These are phyloP conservation scores for Glonium stellatum DNA, from an alignment of 495 filamentous ascomycete species.

Conservation along the genomic window DNA sequence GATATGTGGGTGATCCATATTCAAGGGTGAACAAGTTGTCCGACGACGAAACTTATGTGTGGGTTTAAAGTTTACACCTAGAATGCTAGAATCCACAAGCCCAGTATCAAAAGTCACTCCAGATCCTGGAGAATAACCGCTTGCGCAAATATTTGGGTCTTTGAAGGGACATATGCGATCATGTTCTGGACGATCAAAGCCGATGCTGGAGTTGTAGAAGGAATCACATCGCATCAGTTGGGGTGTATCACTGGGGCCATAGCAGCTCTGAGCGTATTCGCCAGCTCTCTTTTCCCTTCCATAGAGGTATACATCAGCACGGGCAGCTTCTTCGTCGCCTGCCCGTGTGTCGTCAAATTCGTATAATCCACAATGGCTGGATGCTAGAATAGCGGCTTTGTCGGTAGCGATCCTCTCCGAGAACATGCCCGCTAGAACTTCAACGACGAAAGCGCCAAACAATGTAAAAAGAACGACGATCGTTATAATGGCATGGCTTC, in stretches of 20 bases:
- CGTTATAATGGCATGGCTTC: too few species aligned
- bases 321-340: conserved; percentile 18
- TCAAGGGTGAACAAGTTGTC: not conserved
- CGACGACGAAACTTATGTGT: not conserved
- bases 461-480: too few species aligned
- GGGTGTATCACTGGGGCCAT: conserved; percentile 1
- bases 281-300: conserved; percentile 19
- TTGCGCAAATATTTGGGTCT: not conserved
- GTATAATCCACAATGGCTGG: conserved; percentile 24
- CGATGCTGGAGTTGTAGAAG: conserved; percentile 27
- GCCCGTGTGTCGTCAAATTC: conserved; percentile 11
- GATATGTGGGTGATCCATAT: not conserved
- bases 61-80: not conserved
- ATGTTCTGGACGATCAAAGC: conserved; percentile 5
- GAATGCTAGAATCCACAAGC: not conserved
- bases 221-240: conserved; percentile 12
- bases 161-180: conserved; percentile 25
- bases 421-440: too few species aligned
- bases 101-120: conserved; percentile 5
- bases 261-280: conserved; percentile 28
- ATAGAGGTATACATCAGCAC: conserved; percentile 17
- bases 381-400: not conserved
- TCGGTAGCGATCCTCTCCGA: too few species aligned
- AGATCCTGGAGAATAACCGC: not conserved
- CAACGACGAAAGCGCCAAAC: too few species aligned